Base-by-base conservation (phyloP, 2,329 filamentous ascomycete species). In the Trichophyton verrucosum region DNA sequence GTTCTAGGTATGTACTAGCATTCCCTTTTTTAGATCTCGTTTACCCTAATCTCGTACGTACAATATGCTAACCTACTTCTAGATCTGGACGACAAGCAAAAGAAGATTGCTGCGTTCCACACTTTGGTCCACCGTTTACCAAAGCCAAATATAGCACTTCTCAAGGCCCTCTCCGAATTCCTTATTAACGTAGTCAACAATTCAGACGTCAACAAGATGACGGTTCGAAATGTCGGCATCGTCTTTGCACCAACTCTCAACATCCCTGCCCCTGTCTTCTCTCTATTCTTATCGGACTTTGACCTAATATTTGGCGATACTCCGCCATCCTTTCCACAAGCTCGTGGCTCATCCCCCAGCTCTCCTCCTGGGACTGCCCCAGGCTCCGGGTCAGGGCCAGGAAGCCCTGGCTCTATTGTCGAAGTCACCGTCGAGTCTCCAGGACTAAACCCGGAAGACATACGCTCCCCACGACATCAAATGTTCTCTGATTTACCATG, bases 211-310 rank as follows among this genome's bases (percentile, higher is more conserved):
- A 99, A 99, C 78, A 97, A 96, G 80, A 99, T 99, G 94, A 96
- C 89, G 9, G 89, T 96, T 59, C 86, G 92, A 66, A 99, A 99
- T 70, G 89, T 99, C 60, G 92, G 94, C 65, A 97, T 99, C 67
- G 92, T 99, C 61, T 99, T 99, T 73, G 95, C 94, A 15, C 94
- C 94, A 0, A 97, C 94, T 0, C 81, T 99, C 60, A 97, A 97
- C 72, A 96, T 99, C 49, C 92, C 94, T 0, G 91, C 91, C 0
- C 91, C 92, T 0, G 87, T 99, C 9, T 96, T 99, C 72, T 91
- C 91, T 2, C 82, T 95, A 73, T 94, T 99, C 73, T 80, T 99
- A 61, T 91, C 94, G 65, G 91, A 97, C 69, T 96, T 90, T 70
- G 82, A 88, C 64, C 82, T 81, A 47, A 92, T 99, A 56, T 99